phyloP scores from a whole-genome alignment of 2,329 filamentous ascomycete genomes.

The Myriosclerotinia duriaeana region DNA sequence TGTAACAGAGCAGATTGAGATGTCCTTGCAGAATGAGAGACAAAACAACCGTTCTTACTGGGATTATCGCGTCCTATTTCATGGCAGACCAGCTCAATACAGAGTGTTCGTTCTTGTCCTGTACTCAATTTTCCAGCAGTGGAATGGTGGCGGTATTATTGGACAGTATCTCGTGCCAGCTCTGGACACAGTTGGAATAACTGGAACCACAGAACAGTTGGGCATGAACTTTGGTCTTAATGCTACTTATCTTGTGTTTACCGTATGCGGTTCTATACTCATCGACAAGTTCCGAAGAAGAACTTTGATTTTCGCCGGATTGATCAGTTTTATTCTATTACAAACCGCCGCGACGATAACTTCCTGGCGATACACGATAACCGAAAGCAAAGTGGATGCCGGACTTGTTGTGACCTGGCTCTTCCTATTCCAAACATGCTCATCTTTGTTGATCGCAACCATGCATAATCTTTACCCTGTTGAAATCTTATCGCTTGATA shows the following conservation, averaged over 20 bases:
- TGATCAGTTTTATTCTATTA: conserved; percentile 47
- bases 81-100: conserved; percentile 45
- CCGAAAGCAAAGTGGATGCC: conserved; percentile 39
- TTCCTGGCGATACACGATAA: conserved; percentile 46
- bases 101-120: conserved; percentile 47
- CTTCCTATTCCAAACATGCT: conserved; percentile 50
- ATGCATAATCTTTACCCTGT: conserved; percentile 41
- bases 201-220: conserved; percentile 26
- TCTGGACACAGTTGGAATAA: conserved; percentile 33
- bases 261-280: conserved; percentile 29
- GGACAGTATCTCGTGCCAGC: conserved; percentile 33
- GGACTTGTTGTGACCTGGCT: conserved; percentile 49
- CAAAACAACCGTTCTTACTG: conserved; percentile 42
- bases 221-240: conserved; percentile 32
- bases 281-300: conserved; percentile 37
- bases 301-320: conserved; percentile 47
- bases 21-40: conserved; percentile 31
- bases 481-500: conserved; percentile 43
- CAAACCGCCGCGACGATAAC: conserved; percentile 50
- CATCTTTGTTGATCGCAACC: conserved; percentile 47
- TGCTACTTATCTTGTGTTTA: conserved; percentile 32
- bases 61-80: conserved; percentile 49
- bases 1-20: conserved; percentile 38
- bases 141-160: conserved; percentile 37
- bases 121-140: conserved; percentile 42